A percentile compares a stretch with the other conserved stretches of the same genome.
Conservation (phyloP, 2,329 filamentous ascomycete genomes). For the Colletotrichum sojae region DNA sequence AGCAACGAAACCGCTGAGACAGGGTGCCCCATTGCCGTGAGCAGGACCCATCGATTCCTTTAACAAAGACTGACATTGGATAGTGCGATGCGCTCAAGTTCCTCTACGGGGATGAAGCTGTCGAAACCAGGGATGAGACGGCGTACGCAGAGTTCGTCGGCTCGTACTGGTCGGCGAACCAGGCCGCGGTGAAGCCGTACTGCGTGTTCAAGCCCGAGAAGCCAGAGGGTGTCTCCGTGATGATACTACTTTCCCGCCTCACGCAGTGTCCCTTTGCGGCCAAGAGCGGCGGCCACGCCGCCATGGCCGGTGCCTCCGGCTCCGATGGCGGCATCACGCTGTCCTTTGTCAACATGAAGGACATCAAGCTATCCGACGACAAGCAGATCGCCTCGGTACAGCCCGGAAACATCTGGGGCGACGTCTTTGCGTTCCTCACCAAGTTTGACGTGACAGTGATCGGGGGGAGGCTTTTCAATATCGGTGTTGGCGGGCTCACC, state of each 20-base stretch:
- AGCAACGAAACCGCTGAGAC: too few species aligned
- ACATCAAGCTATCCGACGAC: conserved; percentile 45
- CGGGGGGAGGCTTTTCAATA: conserved; percentile 55
- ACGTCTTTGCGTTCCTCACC: conserved; percentile 53
- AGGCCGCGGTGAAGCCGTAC: conserved; percentile 35
- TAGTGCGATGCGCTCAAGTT: conserved; percentile 35
- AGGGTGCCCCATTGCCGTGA: too few species aligned
- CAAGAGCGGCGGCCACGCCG: conserved; percentile 38
- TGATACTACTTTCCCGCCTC: conserved; percentile 48
- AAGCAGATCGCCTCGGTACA: conserved; percentile 52
- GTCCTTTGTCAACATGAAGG: conserved; percentile 29
- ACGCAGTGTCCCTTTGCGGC: conserved; percentile 40
- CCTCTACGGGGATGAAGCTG: conserved; percentile 30
- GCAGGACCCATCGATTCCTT: too few species aligned
- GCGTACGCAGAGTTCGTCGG: conserved; percentile 28
- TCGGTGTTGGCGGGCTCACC: conserved; percentile 39
- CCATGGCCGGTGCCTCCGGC: conserved; percentile 37
- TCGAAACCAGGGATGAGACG: conserved; percentile 10
- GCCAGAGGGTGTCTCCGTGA: conserved; percentile 46
- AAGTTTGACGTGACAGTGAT: conserved; percentile 50
- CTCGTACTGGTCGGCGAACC: conserved; percentile 38
- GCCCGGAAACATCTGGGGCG: conserved; percentile 56
- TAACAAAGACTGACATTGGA: neutral
- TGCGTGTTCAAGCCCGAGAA: conserved; percentile 56
- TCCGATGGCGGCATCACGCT: conserved; percentile 33